Conservation (phyloP, 2,329 filamentous ascomycete species). For the Sarocladium oryzae region DNA sequence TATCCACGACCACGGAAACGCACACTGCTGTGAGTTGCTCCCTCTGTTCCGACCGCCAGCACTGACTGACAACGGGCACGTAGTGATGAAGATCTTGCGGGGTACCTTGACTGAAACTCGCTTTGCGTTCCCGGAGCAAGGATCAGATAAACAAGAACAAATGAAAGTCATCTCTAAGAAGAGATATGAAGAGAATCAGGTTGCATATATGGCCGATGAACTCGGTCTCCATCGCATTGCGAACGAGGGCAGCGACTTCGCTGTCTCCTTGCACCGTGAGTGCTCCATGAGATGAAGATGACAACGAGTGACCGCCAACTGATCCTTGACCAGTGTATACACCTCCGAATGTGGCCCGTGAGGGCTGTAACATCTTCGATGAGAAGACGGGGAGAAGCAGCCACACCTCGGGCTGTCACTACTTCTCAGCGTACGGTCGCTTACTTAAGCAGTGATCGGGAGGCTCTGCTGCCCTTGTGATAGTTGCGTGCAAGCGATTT, state of each 20-base stretch:
- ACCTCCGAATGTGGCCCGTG: slow-evolving; percentile 78
- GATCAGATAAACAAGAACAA: slow-evolving; percentile 28
- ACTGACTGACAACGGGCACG: not conserved
- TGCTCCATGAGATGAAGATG: slow-evolving; percentile 14
- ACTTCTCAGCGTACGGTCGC: slow-evolving; percentile 60
- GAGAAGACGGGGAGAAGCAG: slow-evolving; percentile 66
- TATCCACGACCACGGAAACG: slow-evolving; percentile 84
- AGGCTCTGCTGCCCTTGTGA: not conserved
- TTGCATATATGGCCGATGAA: slow-evolving; percentile 88
- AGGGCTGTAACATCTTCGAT: slow-evolving; percentile 78
- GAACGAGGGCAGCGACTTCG: slow-evolving; percentile 69
- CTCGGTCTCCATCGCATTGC: slow-evolving; percentile 78
- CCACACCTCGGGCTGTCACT: slow-evolving; percentile 64
- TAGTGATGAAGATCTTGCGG: slow-evolving; percentile 76
- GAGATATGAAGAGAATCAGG: slow-evolving; percentile 61
- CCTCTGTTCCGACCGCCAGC: not conserved
- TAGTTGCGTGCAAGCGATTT: not conserved
- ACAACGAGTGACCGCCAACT: slow-evolving; percentile 24
- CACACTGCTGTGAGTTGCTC: slow-evolving; percentile 57
- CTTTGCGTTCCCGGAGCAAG: slow-evolving; percentile 63
- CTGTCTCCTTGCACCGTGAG: slow-evolving; percentile 74
- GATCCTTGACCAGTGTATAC: slow-evolving; percentile 58
- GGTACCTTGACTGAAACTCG: slow-evolving; percentile 76
- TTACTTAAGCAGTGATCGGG: slow-evolving; percentile 33
- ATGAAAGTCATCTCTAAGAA: slow-evolving; percentile 62